Conservation (phyloP, 257 asterid genomes). For the Scutellaria minor region DNA sequence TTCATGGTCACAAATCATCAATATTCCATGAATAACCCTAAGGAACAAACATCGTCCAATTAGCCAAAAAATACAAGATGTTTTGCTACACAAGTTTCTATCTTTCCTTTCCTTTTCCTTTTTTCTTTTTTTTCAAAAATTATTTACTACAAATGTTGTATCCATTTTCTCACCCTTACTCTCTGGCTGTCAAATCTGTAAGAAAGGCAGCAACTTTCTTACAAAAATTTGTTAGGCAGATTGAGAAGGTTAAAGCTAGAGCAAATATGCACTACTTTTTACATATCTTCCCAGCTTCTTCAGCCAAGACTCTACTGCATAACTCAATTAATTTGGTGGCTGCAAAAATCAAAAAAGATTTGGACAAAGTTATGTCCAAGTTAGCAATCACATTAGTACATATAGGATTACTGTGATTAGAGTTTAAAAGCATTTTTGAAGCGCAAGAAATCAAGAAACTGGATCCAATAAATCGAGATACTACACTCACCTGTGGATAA, state of each 20-base stretch:
- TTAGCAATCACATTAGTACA: background rate
- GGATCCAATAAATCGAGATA: background rate
- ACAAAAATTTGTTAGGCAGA: background rate
- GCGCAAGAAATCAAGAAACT: slow-evolving; percentile 8
- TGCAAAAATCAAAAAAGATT: slow-evolving; percentile 35
- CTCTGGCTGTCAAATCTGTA: slow-evolving; percentile 23
- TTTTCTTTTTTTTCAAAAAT: slow-evolving; percentile 12
- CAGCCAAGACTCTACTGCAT: slow-evolving; percentile 17
- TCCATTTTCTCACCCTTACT: slow-evolving; percentile 27
- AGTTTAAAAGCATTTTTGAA: background rate
- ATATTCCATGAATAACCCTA: slow-evolving; percentile 16
- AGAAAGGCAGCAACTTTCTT: slow-evolving; percentile 35
- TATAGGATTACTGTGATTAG: too few species aligned
- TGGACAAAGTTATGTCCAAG: slow-evolving; percentile 7
- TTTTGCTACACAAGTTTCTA: slow-evolving; percentile 29
- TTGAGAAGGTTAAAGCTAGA: slow-evolving; percentile 24
- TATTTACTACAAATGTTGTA: slow-evolving; percentile 1
- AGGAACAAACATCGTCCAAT: slow-evolving; percentile 2
- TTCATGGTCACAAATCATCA: slow-evolving; percentile 23
- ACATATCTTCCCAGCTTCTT: slow-evolving; percentile 25
- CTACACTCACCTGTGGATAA: slow-evolving; percentile 58
- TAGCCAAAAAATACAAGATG: slow-evolving; percentile 4
- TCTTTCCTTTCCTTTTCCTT: background rate
- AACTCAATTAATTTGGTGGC: slow-evolving; percentile 48
- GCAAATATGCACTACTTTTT: slow-evolving; percentile 19